Evolutionary conservation across 371 early-diverging fungal genomes (phyloP), one percentile per base, ranked within the genome.

Genomic region (Mortierella sp.): DNA sequence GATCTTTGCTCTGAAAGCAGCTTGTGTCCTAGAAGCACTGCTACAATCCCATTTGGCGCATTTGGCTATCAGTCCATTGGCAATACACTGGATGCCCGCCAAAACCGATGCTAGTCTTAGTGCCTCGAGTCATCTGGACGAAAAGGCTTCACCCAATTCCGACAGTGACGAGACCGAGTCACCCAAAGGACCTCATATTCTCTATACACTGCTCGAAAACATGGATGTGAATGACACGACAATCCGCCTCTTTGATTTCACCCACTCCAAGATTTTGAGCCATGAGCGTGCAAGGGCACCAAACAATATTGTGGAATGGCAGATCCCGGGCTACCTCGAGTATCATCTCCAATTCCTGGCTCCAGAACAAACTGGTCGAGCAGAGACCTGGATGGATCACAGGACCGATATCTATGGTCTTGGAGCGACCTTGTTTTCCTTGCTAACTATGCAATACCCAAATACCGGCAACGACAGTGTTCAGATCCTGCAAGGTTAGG

Each of bases 381-480:
- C 88, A 16, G 82, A 85, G 47, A 85, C 85, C 38, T 84, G 84
- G 51, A 84, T 86, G 26, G 88, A 87, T 61, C 84, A 86, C 65
- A 76, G 88, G 24, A 87, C 88, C 16, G 88, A 87, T 61, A 82
- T 87, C 7, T 87, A 87, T 64, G 84, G 83, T 27, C 67, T 87
- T 16, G 88, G 88, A 4, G 83, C 83, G 28, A 83, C 84, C 0
- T 78, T 87, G 28, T 87, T 81, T 51, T 76, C 85, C 31, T 41
- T 72, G 18, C 58, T 87, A 43, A 83, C 86, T 3, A 82, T 82
- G 58, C 74, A 81, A 27, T 62, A 84, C 34, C 88, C 88, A 1
- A 83, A 84, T 57, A 59, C 81, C 23, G 79, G 84, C 21, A 80
- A 58, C 38, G 84, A 82, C n/a, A 84, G 85, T n/a, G 86, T 86